Percentiles rank a stretch among this genome's conserved stretches.
These are phyloP conservation scores for Rhizoctonia solani DNA, from an alignment of 1,284 basidiomycete genomes.

Conservation along the genomic window DNA sequence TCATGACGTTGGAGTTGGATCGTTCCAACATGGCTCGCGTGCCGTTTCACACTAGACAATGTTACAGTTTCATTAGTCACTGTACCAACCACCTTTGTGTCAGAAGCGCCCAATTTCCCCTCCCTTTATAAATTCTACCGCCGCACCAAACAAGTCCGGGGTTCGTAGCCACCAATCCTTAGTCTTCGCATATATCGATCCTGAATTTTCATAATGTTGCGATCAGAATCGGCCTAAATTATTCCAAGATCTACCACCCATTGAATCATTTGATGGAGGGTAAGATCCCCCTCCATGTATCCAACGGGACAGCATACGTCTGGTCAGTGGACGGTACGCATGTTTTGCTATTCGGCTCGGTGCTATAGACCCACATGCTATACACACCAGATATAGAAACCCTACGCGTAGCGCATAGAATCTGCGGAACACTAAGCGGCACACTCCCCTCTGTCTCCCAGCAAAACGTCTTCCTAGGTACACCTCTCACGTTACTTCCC, in stretches of 20 bases:
- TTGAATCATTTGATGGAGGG: constrained; percentile 3
- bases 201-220: background rate
- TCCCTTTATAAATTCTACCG: background rate
- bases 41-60: background rate
- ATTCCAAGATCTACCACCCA: background rate
- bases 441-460: constrained; percentile 94
- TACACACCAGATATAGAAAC: constrained; percentile 66
- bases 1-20: too few species aligned
- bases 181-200: constrained; percentile 12
- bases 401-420: constrained; percentile 75
- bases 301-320: constrained; percentile 71
- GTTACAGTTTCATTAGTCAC: background rate
- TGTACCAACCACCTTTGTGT: background rate
- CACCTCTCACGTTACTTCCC: constrained; percentile 84
- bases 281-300: constrained; percentile 58
- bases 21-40: background rate
- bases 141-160: background rate
- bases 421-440: constrained; percentile 85
- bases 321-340: constrained; percentile 75
- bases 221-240: constrained; percentile 19
- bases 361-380: background rate
- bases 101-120: background rate
- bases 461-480: constrained; percentile 94
- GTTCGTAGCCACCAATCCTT: background rate
- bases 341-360: constrained; percentile 1